A percentile compares a stretch with the other conserved stretches of the same genome.
These are phyloP conservation scores for Hyphopichia fennica DNA, from an alignment of 1,139 yeast genomes.

Conservation along the genomic window DNA sequence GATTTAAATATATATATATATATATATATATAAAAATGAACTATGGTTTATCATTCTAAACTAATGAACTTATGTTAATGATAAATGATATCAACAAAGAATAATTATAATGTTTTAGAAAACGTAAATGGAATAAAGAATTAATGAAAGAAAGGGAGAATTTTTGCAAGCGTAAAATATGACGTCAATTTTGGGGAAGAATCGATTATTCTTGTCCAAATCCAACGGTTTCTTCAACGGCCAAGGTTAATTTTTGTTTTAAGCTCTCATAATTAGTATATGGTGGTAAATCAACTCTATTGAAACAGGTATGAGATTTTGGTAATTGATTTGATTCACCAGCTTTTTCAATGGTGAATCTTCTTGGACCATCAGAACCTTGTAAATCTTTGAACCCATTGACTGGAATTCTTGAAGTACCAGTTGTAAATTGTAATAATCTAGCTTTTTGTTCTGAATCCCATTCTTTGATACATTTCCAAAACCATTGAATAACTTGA, in stretches of 20 bases:
- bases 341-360: constrained; percentile 97
- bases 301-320: constrained; percentile 93
- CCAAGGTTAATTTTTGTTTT: constrained; percentile 78
- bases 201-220: constrained; percentile 82
- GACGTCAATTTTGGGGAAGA: too few species aligned
- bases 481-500: constrained; percentile 97
- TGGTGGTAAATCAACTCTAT: constrained; percentile 89
- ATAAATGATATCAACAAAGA: too few species aligned
- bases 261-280: constrained; percentile 72
- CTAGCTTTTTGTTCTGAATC: constrained; percentile 96
- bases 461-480: constrained; percentile 94
- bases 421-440: constrained; percentile 93
- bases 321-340: constrained; percentile 94
- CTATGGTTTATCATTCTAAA: too few species aligned
- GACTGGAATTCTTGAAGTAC: constrained; percentile 98
- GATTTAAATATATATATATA: background rate
- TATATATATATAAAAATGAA: too few species aligned
- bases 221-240: constrained; percentile 93
- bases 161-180: too few species aligned
- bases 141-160: too few species aligned
- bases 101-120: too few species aligned
- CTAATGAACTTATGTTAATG: too few species aligned
- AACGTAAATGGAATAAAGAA: too few species aligned
- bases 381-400: constrained; percentile 98
- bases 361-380: constrained; percentile 98